These are phyloP conservation scores for Alternaria infectoria DNA, from an alignment of 2,329 filamentous ascomycete species.

Conservation along the genomic window DNA sequence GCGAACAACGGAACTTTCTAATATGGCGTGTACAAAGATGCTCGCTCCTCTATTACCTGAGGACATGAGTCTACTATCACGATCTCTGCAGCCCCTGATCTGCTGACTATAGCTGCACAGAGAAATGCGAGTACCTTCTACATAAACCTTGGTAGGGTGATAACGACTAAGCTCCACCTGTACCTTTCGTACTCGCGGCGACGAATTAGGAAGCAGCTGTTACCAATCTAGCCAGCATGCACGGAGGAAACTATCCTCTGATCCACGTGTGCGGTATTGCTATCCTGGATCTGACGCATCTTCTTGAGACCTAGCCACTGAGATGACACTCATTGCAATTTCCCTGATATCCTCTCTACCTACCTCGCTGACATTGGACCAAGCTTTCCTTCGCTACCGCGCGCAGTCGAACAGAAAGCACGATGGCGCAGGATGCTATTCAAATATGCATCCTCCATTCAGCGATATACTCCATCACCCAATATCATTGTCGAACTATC, in stretches of 20 bases:
- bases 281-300: background rate
- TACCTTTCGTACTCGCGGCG: background rate
- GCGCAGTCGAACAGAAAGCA: background rate
- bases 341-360: background rate
- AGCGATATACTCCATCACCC: background rate
- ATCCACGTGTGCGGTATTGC: background rate
- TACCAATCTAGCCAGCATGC: background rate
- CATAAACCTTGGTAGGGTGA: background rate
- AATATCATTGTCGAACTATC: background rate
- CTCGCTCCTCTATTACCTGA: background rate
- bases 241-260: background rate
- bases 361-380: background rate
- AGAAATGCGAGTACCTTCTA: accelerated
- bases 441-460: background rate
- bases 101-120: background rate
- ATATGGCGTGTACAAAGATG: background rate
- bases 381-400: background rate
- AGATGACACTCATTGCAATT: background rate
- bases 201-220: background rate
- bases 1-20: background rate
- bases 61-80: background rate
- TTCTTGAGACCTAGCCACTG: background rate
- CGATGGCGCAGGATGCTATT: background rate
- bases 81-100: background rate
- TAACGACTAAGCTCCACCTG: too few species aligned